Base-by-base conservation (phyloP, 441 rosid species). In the Aquilaria agallochum region DNA sequence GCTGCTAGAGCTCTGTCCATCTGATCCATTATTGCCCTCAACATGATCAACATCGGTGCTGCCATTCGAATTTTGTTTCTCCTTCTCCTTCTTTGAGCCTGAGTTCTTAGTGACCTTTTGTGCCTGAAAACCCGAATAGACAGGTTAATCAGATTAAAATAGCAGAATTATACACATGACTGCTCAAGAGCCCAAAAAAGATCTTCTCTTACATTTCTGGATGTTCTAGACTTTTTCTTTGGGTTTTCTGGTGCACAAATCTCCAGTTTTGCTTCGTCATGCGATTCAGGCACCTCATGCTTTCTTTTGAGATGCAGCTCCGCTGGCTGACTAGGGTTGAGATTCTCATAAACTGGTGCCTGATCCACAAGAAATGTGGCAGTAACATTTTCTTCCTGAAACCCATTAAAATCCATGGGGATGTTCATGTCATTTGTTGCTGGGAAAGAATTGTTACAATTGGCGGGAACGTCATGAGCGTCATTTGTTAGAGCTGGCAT, bases 1-100 rank as follows among this genome's bases (percentile, higher is more conserved):
- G 58, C 80, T 80, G 58, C 74, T 74, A 10, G 77, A 58, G 65
- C 78, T 80, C 64, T 66, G 85, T 48, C 86, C 79, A 31, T 78
- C 84, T 59, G 60, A 59, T 64, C 80, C 83, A 50, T 36, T 74
- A 63, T 76, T 75, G 31, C 67, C 73, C 60, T 67, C 72, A 20
- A 20, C 27, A 20, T 20, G 27, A 20, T 20, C 27, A 20, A 20
- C 27, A 47, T 77, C 86, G 13, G 75, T 74, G 12, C 67, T 67
- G 51, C 59, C 70, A 2, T 45, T 60, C 42, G 65, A 56, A 69
- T 53, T 44, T 50, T 40, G 51, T 58, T 76, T 83, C 42, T 36
- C 42, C 51, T 62, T 60, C 30, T 65, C 71, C 66, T 72, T 69
- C 63, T 72, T 82, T 45, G 74, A 68, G 58, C 30, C 56, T 31